Conservation (phyloP, 2,329 filamentous ascomycete species). For the Fusarium veterinarium region DNA sequence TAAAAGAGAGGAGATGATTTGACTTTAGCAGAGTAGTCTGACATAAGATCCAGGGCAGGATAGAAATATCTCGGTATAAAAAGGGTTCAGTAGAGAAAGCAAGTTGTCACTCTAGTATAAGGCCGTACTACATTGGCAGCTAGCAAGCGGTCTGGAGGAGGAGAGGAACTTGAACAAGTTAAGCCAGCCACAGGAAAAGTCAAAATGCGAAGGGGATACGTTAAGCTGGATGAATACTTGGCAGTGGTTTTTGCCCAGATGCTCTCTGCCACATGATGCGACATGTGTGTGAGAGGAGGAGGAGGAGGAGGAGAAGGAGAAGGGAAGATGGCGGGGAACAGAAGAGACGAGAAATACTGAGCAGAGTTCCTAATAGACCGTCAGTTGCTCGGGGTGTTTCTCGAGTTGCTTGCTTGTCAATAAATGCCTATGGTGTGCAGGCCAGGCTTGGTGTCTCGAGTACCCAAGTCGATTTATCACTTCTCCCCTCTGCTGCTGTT, state of each 20-base stretch:
- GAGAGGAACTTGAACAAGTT: not conserved
- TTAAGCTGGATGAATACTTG: conserved; percentile 1
- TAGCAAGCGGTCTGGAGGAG: not conserved
- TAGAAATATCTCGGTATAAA: not conserved
- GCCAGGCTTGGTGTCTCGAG: not conserved
- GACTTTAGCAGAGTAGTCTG: not conserved
- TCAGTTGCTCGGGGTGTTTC: not conserved
- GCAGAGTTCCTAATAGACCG: not conserved
- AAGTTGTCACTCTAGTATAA: not conserved
- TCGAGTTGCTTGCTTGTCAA: not conserved
- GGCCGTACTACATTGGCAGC: not conserved
- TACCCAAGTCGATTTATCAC: not conserved
- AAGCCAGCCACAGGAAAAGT: not conserved
- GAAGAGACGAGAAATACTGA: not conserved
- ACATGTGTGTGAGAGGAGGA: not conserved
- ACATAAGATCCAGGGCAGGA: not conserved
- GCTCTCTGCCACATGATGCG: not conserved
- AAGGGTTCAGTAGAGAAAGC: not conserved
- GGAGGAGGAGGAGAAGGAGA: not conserved
- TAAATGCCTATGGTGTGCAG: not conserved
- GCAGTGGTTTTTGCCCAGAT: not conserved
- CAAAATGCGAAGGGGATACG: conserved; percentile 2
- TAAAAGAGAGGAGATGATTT: not conserved
- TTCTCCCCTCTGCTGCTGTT: not conserved
- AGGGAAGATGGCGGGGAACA: not conserved